Evolutionary conservation across 768 basidiomycete species (phyloP).

Genomic region (Leucocoprinus leucothites): DNA sequence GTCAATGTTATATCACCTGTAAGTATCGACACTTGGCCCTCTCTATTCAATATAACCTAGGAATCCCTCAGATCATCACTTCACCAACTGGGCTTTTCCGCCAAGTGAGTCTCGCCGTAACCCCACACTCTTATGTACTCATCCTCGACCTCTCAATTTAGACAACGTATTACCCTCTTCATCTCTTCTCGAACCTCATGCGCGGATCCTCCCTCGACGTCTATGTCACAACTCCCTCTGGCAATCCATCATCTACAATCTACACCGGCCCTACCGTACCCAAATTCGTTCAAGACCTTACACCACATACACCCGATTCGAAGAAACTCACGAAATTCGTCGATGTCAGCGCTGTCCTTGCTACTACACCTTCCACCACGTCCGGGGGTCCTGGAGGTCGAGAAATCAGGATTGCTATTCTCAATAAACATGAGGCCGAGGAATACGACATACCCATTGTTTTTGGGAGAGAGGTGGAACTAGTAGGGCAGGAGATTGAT

Average conservation of each 20-base stretch:
- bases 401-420: constrained; percentile 48
- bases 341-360: constrained; percentile 46
- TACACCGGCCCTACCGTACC: constrained; percentile 51
- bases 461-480: constrained; percentile 28
- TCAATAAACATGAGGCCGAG: constrained; percentile 44
- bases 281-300: constrained; percentile 43
- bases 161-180: constrained; percentile 50
- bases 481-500: constrained; percentile 24
- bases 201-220: constrained; percentile 40
- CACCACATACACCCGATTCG: constrained; percentile 26
- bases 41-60: neutral
- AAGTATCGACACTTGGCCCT: constrained; percentile 4
- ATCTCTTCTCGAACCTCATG: constrained; percentile 57
- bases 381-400: constrained; percentile 13
- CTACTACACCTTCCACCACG: constrained; percentile 18
- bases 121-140: neutral
- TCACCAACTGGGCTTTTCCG: constrained; percentile 39
- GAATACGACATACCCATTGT: constrained; percentile 35
- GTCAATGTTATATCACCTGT: constrained; percentile 49
- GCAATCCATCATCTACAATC: neutral
- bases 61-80: constrained; percentile 36
- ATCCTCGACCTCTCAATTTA: constrained; percentile 17
- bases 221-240: constrained; percentile 29
- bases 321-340: constrained; percentile 40
- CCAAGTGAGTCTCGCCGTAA: constrained; percentile 19